Base-by-base conservation (phyloP, 2,329 filamentous ascomycete genomes). In the Aureobasidium sp. region DNA sequence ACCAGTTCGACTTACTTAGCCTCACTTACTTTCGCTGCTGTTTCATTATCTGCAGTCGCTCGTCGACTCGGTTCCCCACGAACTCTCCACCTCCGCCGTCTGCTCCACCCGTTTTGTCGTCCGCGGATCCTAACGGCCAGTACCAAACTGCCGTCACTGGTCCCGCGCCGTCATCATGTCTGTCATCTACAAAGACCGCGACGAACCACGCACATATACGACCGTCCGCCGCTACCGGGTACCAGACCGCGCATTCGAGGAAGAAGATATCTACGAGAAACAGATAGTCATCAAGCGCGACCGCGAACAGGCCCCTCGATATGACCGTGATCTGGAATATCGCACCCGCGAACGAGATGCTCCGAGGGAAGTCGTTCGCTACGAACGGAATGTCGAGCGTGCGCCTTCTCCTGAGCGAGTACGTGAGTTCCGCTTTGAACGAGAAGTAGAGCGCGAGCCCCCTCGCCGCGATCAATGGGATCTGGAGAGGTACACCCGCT, bases 141-240 rank as follows among this genome's bases (percentile, higher is more conserved):
- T 42, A 49, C 57, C 57, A 59, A 59, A 59, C 57, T 47, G 57
- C 45, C 45, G 44, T 50, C 57, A 16, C 36, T 45, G 34, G 57
- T 49, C 32, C 57, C 36, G 44, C 57, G 32, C 57, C 57, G 44
- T 50, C 51, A 61, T 25, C 61, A 77, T 77, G 77, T 80, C 78
- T 45, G 74, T 75, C 68, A 70, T 78, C 66, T 77, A 75, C 70
- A 76, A 72, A 63, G 77, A 79, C 66, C 68, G 57, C 68, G 69
- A 57, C 61, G 74, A 74, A 63, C 69, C 71, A 39, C 72, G 76
- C 59, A 77, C 74, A 39, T 81, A 79, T 67, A 82, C 79, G 65
- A 83, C 81, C 7, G 79, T 86, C 66, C 83, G 82, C 69, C 82
- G 83, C 67, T 86, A 87, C 75, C 77, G 78, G 64, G 72, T 80